Conservation (phyloP, 1,139 yeast species). For the Kodamaea fungicola region DNA sequence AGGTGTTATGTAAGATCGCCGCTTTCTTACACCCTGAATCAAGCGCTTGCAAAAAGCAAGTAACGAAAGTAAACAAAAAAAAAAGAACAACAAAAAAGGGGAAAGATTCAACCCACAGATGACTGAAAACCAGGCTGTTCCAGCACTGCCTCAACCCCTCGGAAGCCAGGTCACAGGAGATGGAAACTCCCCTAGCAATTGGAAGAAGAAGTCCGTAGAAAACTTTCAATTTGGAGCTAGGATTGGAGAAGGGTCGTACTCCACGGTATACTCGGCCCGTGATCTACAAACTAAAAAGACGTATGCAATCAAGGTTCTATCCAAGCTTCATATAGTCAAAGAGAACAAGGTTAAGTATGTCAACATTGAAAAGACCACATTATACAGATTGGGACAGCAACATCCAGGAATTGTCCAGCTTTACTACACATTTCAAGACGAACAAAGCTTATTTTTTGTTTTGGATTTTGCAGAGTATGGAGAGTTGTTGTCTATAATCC, state of each 20-base stretch:
- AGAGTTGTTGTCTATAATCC: constrained; percentile 61
- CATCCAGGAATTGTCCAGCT: constrained; percentile 67
- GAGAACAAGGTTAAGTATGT: constrained; percentile 80
- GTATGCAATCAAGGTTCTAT: constrained; percentile 72
- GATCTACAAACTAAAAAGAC: constrained; percentile 54
- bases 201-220: constrained; percentile 41
- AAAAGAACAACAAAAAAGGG: too few species aligned
- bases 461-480: constrained; percentile 81
- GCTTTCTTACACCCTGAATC: too few species aligned
- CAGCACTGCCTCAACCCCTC: too few species aligned
- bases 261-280: constrained; percentile 69
- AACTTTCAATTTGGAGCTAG: constrained; percentile 72
- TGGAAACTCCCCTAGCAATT: too few species aligned
- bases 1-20: too few species aligned
- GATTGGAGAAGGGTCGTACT: constrained; percentile 80
- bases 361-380: constrained; percentile 71
- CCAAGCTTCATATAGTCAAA: constrained; percentile 69
- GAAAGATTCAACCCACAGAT: too few species aligned
- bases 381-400: constrained; percentile 66
- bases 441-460: constrained; percentile 65
- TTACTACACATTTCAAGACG: constrained; percentile 79
- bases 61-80: too few species aligned
- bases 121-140: too few species aligned
- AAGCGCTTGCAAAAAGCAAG: too few species aligned
- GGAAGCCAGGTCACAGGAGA: too few species aligned